phyloP scores from a whole-genome alignment of 768 basidiomycete genomes.

The Russula lepida region DNA sequence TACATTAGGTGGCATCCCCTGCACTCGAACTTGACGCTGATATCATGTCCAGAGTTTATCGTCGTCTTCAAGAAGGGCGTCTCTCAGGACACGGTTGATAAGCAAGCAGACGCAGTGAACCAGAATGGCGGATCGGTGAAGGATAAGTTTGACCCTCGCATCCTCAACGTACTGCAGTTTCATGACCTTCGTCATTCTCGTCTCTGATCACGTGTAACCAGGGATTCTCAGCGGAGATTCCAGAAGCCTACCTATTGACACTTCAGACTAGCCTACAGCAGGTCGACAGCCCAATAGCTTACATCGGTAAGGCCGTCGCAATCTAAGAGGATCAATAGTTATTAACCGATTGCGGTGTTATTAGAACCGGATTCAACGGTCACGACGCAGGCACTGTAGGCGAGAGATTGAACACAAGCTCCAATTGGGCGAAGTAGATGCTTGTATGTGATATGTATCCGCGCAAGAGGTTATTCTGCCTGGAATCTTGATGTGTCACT shows the following conservation, averaged over 20 bases:
- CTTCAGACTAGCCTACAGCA: constrained; percentile 29
- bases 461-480: not conserved
- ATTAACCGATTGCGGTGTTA: not conserved
- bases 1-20: not conserved
- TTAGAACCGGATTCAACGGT: constrained; percentile 38
- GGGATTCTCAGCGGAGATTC: constrained; percentile 40
- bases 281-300: constrained; percentile 31
- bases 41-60: constrained; percentile 37
- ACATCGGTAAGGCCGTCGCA: constrained; percentile 35
- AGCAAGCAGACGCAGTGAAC: constrained; percentile 34
- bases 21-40: constrained; percentile 15
- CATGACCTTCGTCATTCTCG: not conserved
- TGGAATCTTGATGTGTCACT: not conserved
- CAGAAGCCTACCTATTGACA: constrained; percentile 26
- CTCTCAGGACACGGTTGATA: constrained; percentile 33
- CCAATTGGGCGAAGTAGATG: not conserved
- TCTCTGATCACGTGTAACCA: constrained; percentile 17
- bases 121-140: constrained; percentile 39
- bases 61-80: constrained; percentile 46
- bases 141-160: constrained; percentile 32
- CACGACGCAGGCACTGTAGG: constrained; percentile 29
- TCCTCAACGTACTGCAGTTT: not conserved
- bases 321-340: not conserved
- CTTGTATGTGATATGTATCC: not conserved
- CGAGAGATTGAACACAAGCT: not conserved